These are phyloP conservation scores for Saccharomyces hybrid DNA, from an alignment of 1,139 yeast species.

Conservation along the genomic window DNA sequence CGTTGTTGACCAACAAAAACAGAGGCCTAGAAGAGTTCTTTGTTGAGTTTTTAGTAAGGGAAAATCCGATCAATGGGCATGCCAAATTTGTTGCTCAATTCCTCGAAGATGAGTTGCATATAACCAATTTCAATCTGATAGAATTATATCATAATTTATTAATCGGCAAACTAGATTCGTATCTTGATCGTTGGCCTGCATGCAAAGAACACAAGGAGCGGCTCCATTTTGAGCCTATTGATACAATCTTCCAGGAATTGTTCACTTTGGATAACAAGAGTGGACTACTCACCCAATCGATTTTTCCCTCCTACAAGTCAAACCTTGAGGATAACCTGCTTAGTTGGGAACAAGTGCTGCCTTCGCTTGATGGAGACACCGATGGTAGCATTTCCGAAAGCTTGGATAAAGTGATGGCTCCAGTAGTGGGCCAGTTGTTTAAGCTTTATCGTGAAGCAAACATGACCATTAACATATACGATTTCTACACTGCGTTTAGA, in stretches of 20 bases:
- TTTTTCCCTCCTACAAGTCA: slow-evolving; percentile 27
- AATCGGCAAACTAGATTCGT: slow-evolving; percentile 21
- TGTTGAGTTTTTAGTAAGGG: slow-evolving; percentile 29
- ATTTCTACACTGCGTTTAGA: slow-evolving; percentile 66
- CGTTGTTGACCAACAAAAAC: slow-evolving; percentile 23
- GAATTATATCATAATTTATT: slow-evolving; percentile 28
- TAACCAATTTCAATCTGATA: slow-evolving; percentile 26
- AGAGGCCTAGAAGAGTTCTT: slow-evolving; percentile 27
- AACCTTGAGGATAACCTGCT: slow-evolving; percentile 30
- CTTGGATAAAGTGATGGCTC: slow-evolving; percentile 36
- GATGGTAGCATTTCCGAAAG: slow-evolving; percentile 9
- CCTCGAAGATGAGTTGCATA: slow-evolving; percentile 22
- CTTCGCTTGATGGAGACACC: slow-evolving; percentile 4
- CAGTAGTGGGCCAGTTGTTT: slow-evolving; percentile 51
- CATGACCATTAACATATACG: slow-evolving; percentile 62
- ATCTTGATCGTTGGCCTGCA: slow-evolving; percentile 24
- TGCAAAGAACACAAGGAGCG: slow-evolving; percentile 17
- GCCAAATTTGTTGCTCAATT: slow-evolving; percentile 24
- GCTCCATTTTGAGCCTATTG: slow-evolving; percentile 27
- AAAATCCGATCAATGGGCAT: slow-evolving; percentile 31
- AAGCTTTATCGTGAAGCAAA: slow-evolving; percentile 77
- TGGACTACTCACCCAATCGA: slow-evolving; percentile 27
- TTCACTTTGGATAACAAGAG: slow-evolving; percentile 30
- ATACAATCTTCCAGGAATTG: slow-evolving; percentile 30
- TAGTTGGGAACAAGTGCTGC: slow-evolving; percentile 24